Percentiles rank a stretch among this genome's conserved stretches.
Conservation (phyloP, 768 basidiomycete species). For the Saitozyma sp. region DNA sequence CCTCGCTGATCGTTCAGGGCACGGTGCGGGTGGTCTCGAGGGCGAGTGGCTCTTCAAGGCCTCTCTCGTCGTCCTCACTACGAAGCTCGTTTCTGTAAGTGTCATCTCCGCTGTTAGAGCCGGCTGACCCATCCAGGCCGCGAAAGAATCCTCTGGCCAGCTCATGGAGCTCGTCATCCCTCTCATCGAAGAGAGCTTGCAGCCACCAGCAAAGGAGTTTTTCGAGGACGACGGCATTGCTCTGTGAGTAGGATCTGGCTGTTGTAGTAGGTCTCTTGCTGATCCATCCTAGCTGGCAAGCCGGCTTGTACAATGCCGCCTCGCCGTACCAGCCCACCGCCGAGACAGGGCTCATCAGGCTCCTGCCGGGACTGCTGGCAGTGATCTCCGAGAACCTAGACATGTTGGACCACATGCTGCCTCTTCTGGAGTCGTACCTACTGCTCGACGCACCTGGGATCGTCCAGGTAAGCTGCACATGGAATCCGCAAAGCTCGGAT, state of each 20-base stretch:
- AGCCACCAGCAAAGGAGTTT: constrained; percentile 47
- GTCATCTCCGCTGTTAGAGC: constrained; percentile 2
- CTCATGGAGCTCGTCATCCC: constrained; percentile 50
- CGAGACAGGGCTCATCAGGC: constrained; percentile 40
- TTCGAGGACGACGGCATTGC: constrained; percentile 51
- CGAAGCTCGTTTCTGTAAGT: constrained; percentile 40
- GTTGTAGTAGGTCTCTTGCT: neutral
- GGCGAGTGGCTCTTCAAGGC: constrained; percentile 53
- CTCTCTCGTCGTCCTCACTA: constrained; percentile 46
- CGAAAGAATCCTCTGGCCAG: constrained; percentile 38
- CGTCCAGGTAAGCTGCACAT: constrained; percentile 23
- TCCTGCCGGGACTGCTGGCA: constrained; percentile 41
- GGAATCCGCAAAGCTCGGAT: neutral
- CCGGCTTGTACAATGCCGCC: constrained; percentile 42
- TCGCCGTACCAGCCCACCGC: constrained; percentile 33
- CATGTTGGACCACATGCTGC: constrained; percentile 26
- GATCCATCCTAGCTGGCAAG: constrained; percentile 43
- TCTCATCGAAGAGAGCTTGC: constrained; percentile 49
- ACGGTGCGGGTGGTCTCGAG: constrained; percentile 41
- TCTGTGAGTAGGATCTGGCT: constrained; percentile 26
- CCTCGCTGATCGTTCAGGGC: constrained; percentile 28
- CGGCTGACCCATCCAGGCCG: constrained; percentile 25
- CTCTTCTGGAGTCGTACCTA: constrained; percentile 47
- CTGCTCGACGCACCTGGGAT: constrained; percentile 44
- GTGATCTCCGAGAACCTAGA: constrained; percentile 47